Percentiles rank a stretch among this genome's conserved stretches.
These are phyloP conservation scores for Plenodomus lindquistii DNA, from an alignment of 2,329 filamentous ascomycete genomes.

Conservation along the genomic window DNA sequence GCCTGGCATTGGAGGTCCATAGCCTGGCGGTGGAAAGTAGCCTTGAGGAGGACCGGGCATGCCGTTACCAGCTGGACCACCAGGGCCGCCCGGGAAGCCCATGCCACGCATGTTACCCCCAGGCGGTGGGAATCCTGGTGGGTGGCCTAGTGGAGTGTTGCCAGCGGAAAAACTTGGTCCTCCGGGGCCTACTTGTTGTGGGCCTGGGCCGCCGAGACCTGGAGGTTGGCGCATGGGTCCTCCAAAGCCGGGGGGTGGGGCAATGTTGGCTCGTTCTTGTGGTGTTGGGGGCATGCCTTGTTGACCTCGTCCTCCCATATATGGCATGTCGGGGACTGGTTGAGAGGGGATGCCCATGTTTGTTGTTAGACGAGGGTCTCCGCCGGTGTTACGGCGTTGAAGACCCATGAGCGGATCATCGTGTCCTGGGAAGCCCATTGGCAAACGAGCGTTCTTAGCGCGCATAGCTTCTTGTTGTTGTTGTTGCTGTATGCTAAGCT, in stretches of 20 bases:
- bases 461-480: conserved; percentile 44
- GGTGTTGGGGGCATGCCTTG: conserved; percentile 43
- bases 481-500: conserved; percentile 27
- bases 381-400: conserved; percentile 44
- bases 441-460: conserved; percentile 34
- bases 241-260: conserved; percentile 43
- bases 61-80: conserved; percentile 28
- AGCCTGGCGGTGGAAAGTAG: conserved; percentile 41
- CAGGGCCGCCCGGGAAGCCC: conserved; percentile 34
- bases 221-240: conserved; percentile 44
- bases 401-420: conserved; percentile 40
- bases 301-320: conserved; percentile 38
- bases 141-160: conserved; percentile 45
- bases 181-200: conserved; percentile 38
- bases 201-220: conserved; percentile 33
- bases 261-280: conserved; percentile 42
- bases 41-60: conserved; percentile 42
- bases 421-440: conserved; percentile 37
- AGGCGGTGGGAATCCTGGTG: conserved; percentile 39
- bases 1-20: conserved; percentile 34
- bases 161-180: conserved; percentile 41
- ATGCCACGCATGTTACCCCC: conserved; percentile 35
- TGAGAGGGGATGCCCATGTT: conserved; percentile 50
- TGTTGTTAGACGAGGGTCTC: conserved; percentile 41
- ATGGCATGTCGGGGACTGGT: conserved; percentile 40